Evolutionary conservation across 345 rosid genomes (phyloP).

Genomic region (Toxicodendron radicans): DNA sequence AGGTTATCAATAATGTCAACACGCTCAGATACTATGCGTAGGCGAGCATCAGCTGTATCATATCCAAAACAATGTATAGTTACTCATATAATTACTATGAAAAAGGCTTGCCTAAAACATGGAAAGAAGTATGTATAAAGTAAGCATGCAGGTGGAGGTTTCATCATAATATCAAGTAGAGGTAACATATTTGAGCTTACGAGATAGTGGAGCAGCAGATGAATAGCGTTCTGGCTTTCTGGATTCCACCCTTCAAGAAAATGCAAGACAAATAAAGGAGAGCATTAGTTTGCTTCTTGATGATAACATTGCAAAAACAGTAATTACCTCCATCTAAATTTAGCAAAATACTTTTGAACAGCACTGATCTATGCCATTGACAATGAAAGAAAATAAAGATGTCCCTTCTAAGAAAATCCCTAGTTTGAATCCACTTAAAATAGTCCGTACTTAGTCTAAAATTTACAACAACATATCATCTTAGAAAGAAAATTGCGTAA

Average conservation of each 20-base stretch:
- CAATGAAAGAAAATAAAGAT: not conserved
- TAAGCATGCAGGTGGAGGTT: not conserved
- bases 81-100: not conserved
- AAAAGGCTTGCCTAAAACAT: conserved; percentile 9
- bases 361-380: not conserved
- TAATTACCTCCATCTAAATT: not conserved
- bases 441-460: conserved; percentile 3
- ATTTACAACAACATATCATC: not conserved
- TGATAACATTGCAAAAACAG: conserved; percentile 3
- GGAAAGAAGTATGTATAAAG: no score
- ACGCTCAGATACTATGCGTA: conserved; percentile 87
- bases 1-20: conserved; percentile 85
- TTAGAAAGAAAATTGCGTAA: not conserved
- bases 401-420: not conserved
- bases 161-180: conserved; percentile 1
- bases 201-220: conserved; percentile 92
- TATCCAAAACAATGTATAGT: conserved; percentile 3
- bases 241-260: conserved; percentile 78
- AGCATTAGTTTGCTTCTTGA: not conserved
- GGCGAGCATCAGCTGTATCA: conserved; percentile 84
- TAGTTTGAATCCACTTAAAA: not conserved
- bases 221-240: conserved; percentile 97
- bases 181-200: conserved; percentile 43
- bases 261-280: conserved; percentile 26
- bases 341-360: not conserved